Evolutionary conservation across 1,139 yeast genomes (phyloP), one percentile per base, ranked within the genome.

Genomic region (Yamadazyma sp.): DNA sequence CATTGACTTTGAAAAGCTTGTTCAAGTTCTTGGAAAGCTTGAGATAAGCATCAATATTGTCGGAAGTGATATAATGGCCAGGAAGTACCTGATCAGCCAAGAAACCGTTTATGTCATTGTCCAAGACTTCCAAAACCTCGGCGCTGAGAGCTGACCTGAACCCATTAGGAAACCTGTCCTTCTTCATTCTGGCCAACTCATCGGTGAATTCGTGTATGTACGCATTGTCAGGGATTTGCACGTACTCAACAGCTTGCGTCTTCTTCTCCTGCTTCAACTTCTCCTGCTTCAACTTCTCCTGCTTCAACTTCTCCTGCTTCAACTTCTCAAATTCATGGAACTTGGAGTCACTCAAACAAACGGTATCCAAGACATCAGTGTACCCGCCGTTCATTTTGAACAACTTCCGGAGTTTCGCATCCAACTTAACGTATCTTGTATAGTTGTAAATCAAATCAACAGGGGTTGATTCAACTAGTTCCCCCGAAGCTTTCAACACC

Each of bases 331-430:
- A 46, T 13, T 45, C 39, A 6, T 52, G 56, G 37, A 62, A 57
- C n/a, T 51, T 59, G 3, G 39, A 35, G 39, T 59, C 61, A 17
- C 56, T 56, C 6, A 45, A 45, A 25, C 63, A 42, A 4, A 66
- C 49, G 2, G 61, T 52, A 41, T 67, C 73, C 45, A 68, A 55
- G 8, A 62, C 53, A 14, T 51, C 59, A 2, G 70, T 61, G 38
- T 61, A 45, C 2, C 62, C 62, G 11, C 61, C 60, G 44, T 67
- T 66, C 12, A 52, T 29, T 10, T 44, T 47, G 40, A 65, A 62
- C 29, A 65, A 47, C 8, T 48, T 42, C 2, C 36, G 37, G 36
- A 62, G 52, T 25, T 56, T 48, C 29, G 32, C 22, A 7, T 39
- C 34, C 26, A 44, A 42, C 21, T 41, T 38, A 1, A 38, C 37